Percentiles rank a stretch among this genome's conserved stretches.
phyloP scores from a whole-genome alignment of 176 grass and related monocot genomes.

The Musa beccarii region DNA sequence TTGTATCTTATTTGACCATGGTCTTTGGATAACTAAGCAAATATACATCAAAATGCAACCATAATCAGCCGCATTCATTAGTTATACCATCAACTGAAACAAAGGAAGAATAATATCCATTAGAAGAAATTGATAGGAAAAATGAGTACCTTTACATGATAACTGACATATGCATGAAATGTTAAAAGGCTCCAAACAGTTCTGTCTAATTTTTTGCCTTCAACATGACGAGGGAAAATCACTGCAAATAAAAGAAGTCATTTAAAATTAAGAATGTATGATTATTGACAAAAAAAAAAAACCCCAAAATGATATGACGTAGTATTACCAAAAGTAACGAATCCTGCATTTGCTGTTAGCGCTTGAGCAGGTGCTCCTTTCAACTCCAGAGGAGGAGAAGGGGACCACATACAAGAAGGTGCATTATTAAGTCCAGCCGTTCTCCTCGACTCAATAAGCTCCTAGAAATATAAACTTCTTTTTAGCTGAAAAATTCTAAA shows the following conservation, averaged over 20 bases:
- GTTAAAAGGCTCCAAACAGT: slow-evolving; percentile 98
- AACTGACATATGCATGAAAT: slow-evolving; percentile 99
- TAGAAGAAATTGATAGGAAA: slow-evolving; percentile 3
- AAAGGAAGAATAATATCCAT: not conserved
- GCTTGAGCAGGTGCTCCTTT: slow-evolving; percentile 65
- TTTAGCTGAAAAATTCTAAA: not conserved
- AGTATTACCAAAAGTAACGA: slow-evolving; percentile 96
- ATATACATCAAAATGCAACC: not conserved
- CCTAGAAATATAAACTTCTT: slow-evolving; percentile 35
- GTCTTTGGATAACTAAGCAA: not conserved
- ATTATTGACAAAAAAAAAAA: slow-evolving; percentile 7
- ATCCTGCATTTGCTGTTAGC: slow-evolving; percentile 91
- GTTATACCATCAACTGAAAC: not conserved
- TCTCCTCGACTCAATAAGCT: slow-evolving; percentile 97
- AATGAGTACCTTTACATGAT: slow-evolving; percentile 81
- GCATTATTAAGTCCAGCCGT: slow-evolving; percentile 73
- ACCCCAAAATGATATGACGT: not conserved
- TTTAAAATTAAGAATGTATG: slow-evolving; percentile 21
- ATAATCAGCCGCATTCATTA: not conserved
- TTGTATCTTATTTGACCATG: not conserved
- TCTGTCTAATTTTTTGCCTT: slow-evolving; percentile 79
- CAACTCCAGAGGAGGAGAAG: slow-evolving; percentile 72
- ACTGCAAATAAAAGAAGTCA: slow-evolving; percentile 43
- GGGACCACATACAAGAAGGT: slow-evolving; percentile 91
- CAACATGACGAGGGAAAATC: slow-evolving; percentile 82